Evolutionary conservation across 2,329 filamentous ascomycete species (phyloP), one percentile per base, ranked within the genome.

Genomic region (Sporothrix brasiliensis): DNA sequence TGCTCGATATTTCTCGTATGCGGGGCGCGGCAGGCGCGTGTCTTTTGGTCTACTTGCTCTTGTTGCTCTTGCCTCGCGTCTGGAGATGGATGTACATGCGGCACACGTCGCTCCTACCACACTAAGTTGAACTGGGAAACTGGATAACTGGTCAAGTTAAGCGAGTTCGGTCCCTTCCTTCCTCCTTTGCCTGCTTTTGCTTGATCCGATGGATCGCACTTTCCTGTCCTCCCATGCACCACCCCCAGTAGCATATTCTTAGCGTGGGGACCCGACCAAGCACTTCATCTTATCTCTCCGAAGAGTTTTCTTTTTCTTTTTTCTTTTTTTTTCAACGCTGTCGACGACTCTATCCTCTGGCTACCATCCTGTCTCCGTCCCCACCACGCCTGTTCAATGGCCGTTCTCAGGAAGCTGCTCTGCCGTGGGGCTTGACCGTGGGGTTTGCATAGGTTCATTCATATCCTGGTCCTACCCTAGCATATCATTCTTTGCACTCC

Each of bases 101-200:
- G 58, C 58, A 6, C 47, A 3, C 5, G 47, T 39, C 47, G 47
- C 24, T 39, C 47, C 34, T 66, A 27, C 30, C 50, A 50, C 54
- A 47, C 60, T 41, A 58, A 10, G 21, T 44, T 41, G 16, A 52
- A 61, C 67, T 44, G n/a, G 67, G 65, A 67, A 41, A 41, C 63
- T 67, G 47, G 24, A n/a, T 39, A 56, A 61, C 30, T 58, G 6
- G 1, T 13, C 7, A 14, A 44, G 4, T n/a, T n/a, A 3, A 44
- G 39, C 39, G 56, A 44, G n/a, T 39, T 34, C 10, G 54, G n/a
- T 34, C n/a, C 30, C 14, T 58, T 10, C 54, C 16, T 41, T 21
- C 19, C 13, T 41, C 19, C 54, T 60, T 41, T 19, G 1, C 34
- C 39, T 27, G 21, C 4, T 21, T 24, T 47, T 44, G 19, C 58